Base-by-base conservation (phyloP, 352 stramenopile genomes). In the Phytophthora vignae region DNA sequence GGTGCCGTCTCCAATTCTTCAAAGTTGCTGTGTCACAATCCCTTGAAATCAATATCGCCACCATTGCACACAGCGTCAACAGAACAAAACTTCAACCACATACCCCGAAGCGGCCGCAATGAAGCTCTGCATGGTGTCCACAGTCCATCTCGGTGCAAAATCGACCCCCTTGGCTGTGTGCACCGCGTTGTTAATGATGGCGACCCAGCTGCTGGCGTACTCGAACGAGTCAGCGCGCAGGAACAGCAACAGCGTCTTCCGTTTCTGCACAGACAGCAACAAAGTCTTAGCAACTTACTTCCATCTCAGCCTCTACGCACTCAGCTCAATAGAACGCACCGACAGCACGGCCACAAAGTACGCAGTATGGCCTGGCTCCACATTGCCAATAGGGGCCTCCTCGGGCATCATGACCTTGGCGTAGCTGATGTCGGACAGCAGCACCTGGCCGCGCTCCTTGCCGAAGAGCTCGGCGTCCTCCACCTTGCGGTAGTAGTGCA, bases 401-500 rank as follows among this genome's bases (percentile, higher is more conserved):
- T 92, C 86, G 4, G 84, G 74, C 57, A 86, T 73, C 5, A 96
- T 82, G n/a, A 95, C 71, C 64, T 93, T 92, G 11, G 89, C 80
- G 60, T 91, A 90, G 5, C 78, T 78, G 67, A 96, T 91, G 27
- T 96, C 89, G 9, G 82, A 85, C 7, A 96, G 75, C 73, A 87
- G 44, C 27, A 81, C 74, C 75, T 95, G 86, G 54, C 90, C 88
- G 19, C 90, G 83, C 55, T 96, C 90, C 67, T 92, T 91, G 61
- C 90, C 90, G 68, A 96, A 96, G 29, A 96, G 79, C 61, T 96
- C 90, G 54, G 71, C 71, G 55, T 96, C 90, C 55, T 96, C 88
- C 9, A 77, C 78, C 65, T 95, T 95, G 25, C 90, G 87, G 64
- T 93, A 96, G 70, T 96, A 96, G 57, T 96, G 90, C 40, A 95